phyloP scores from a whole-genome alignment of 2,329 filamentous ascomycete species.

The Zalaria obscura region DNA sequence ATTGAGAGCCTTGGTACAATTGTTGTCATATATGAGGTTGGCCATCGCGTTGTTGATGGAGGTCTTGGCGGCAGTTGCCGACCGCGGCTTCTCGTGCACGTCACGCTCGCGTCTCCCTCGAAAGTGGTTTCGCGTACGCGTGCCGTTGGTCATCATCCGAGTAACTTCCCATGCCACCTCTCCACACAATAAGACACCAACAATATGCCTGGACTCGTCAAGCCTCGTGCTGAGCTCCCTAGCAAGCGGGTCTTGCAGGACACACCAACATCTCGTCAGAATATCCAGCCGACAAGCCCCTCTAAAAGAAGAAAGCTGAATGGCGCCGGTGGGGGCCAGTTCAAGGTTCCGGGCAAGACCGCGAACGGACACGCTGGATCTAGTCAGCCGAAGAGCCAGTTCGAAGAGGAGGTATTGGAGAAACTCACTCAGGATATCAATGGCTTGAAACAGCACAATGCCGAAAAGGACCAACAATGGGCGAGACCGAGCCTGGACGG shows the following conservation, averaged over 20 bases:
- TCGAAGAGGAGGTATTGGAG: constrained; percentile 87
- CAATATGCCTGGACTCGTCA: constrained; percentile 18
- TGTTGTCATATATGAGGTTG: too few species aligned
- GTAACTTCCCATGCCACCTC: too few species aligned
- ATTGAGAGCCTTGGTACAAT: too few species aligned
- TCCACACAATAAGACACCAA: neutral
- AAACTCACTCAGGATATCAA: constrained; percentile 91
- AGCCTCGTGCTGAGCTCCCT: constrained; percentile 18
- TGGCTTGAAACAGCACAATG: constrained; percentile 70
- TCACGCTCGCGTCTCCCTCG: too few species aligned
- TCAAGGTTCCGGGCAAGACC: constrained; percentile 50
- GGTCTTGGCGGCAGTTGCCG: too few species aligned
- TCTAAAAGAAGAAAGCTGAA: constrained; percentile 80
- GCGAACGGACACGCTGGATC: constrained; percentile 50
- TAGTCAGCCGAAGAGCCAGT: constrained; percentile 75
- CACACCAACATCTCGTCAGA: constrained; percentile 27
- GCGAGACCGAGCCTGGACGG: constrained; percentile 47
- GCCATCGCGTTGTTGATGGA: too few species aligned
- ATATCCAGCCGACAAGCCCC: constrained; percentile 31
- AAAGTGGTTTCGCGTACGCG: too few species aligned
- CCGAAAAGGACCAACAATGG: constrained; percentile 92
- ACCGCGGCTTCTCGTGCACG: too few species aligned
- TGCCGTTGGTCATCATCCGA: too few species aligned
- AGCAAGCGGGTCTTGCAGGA: constrained; percentile 33
- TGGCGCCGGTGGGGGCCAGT: constrained; percentile 37